Conservation (phyloP, 2,329 filamentous ascomycete species). For the Albifimbria verrucaria region DNA sequence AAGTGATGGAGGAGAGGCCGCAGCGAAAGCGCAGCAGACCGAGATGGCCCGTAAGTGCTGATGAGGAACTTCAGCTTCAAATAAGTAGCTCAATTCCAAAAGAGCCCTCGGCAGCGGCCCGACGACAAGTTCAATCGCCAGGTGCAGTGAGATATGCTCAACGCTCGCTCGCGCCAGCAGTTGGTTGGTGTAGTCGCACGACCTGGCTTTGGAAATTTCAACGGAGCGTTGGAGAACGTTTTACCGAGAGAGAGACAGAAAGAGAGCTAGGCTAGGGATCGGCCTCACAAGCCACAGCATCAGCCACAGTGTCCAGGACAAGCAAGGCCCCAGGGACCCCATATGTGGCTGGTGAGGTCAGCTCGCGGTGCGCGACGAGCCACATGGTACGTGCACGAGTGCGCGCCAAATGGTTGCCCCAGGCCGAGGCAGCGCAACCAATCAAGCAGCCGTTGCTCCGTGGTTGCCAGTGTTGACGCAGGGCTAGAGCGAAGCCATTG, state of each 20-base stretch:
- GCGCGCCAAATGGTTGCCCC: constrained; percentile 14
- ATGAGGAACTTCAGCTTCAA: neutral
- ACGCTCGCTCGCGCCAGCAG: neutral
- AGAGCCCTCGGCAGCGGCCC: neutral
- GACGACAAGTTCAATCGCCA: neutral
- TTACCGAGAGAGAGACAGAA: constrained; percentile 16
- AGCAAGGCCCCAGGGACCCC: too few relatives aligned
- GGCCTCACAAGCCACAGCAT: constrained; percentile 12
- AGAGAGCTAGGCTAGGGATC: too few relatives aligned
- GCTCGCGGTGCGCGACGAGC: constrained; percentile 19
- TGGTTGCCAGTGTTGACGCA: constrained; percentile 52
- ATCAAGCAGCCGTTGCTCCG: constrained; percentile 51
- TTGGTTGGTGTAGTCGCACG: neutral
- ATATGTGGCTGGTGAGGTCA: too few relatives aligned
- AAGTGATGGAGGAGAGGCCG: neutral
- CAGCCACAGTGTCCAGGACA: constrained; percentile 6
- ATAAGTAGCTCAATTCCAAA: neutral
- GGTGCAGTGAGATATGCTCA: neutral
- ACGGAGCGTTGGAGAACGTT: constrained; percentile 20
- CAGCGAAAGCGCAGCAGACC: constrained; percentile 4
- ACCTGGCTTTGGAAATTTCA: constrained; percentile 17
- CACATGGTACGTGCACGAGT: constrained; percentile 20
- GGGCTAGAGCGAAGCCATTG: neutral
- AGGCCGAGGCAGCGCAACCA: constrained; percentile 29
- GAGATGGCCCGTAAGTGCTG: neutral